phyloP scores from a whole-genome alignment of 2,329 filamentous ascomycete genomes.

The Zymoseptoria pseudotritici region DNA sequence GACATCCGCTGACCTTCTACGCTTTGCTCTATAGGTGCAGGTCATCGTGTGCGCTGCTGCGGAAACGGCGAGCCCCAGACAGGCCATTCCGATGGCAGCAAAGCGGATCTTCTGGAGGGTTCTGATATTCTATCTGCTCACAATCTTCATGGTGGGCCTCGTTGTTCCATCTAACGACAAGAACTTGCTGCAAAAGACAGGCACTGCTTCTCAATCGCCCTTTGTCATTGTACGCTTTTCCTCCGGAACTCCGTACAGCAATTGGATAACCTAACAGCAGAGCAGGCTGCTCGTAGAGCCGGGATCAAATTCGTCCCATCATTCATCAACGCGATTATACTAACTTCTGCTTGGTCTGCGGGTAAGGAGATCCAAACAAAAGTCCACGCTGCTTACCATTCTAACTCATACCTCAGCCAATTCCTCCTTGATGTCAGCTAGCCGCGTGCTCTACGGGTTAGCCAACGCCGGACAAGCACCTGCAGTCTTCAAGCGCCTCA shows the following conservation, averaged over 20 bases:
- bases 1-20: no score
- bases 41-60: neutral
- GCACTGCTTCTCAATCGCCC: constrained; percentile 40
- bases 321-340: constrained; percentile 60
- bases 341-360: constrained; percentile 52
- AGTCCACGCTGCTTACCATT: neutral
- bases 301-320: constrained; percentile 53
- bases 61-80: constrained; percentile 38
- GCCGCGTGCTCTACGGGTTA: constrained; percentile 15
- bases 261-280: neutral
- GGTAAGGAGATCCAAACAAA: constrained; percentile 16
- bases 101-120: constrained; percentile 30
- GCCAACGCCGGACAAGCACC: constrained; percentile 41
- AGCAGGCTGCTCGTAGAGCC: constrained; percentile 48
- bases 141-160: constrained; percentile 22
- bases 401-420: constrained; percentile 30
- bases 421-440: constrained; percentile 29
- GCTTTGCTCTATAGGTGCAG: neutral
- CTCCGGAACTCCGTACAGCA: neutral
- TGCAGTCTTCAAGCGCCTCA: constrained; percentile 8
- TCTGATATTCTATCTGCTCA: constrained; percentile 27
- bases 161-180: constrained; percentile 24
- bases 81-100: constrained; percentile 30
- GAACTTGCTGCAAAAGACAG: constrained; percentile 26
- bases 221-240: constrained; percentile 48